These are phyloP conservation scores for Leccinum boreale DNA, from an alignment of 768 basidiomycete genomes.

Conservation along the genomic window DNA sequence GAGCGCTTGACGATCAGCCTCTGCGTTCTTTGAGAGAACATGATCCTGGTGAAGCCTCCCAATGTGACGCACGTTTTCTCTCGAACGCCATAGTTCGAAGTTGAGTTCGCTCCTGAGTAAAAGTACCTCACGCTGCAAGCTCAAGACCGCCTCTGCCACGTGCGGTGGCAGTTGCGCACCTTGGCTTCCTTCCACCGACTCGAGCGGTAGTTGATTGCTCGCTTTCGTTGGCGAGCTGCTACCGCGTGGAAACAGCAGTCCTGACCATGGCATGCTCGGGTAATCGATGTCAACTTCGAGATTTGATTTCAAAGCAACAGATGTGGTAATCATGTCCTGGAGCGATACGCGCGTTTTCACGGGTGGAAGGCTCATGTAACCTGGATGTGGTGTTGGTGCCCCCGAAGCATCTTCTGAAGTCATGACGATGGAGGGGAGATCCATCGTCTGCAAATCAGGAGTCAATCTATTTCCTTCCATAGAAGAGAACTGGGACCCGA, in stretches of 20 bases:
- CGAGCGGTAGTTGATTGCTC: slow-evolving; percentile 15
- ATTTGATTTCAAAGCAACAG: slow-evolving; percentile 70
- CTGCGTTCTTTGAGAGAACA: slow-evolving; percentile 68
- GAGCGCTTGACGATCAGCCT: slow-evolving; percentile 77
- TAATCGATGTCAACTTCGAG: slow-evolving; percentile 59
- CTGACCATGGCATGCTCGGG: slow-evolving; percentile 50
- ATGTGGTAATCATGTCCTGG: slow-evolving; percentile 72
- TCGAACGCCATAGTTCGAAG: slow-evolving; percentile 79
- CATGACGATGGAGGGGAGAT: slow-evolving; percentile 5
- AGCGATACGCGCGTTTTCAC: slow-evolving; percentile 48
- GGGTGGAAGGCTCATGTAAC: slow-evolving; percentile 34
- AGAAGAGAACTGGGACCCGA: slow-evolving; percentile 37
- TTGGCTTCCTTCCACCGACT: slow-evolving; percentile 10
- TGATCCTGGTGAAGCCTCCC: slow-evolving; percentile 76
- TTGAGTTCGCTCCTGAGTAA: slow-evolving; percentile 78
- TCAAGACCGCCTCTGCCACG: slow-evolving; percentile 63
- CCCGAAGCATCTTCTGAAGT: slow-evolving; percentile 23
- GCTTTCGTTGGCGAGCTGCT: slow-evolving; percentile 27
- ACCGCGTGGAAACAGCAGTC: slow-evolving; percentile 38
- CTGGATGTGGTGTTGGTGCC: slow-evolving; percentile 31
- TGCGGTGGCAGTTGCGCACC: slow-evolving; percentile 38
- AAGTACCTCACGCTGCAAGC: slow-evolving; percentile 71
- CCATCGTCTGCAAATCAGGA: slow-evolving; percentile 4
- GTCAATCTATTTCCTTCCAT: background rate
- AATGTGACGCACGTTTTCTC: slow-evolving; percentile 79